Evolutionary conservation across 345 rosid genomes (phyloP), one percentile per base, ranked within the genome.

Genomic region (Psidium guajava): DNA sequence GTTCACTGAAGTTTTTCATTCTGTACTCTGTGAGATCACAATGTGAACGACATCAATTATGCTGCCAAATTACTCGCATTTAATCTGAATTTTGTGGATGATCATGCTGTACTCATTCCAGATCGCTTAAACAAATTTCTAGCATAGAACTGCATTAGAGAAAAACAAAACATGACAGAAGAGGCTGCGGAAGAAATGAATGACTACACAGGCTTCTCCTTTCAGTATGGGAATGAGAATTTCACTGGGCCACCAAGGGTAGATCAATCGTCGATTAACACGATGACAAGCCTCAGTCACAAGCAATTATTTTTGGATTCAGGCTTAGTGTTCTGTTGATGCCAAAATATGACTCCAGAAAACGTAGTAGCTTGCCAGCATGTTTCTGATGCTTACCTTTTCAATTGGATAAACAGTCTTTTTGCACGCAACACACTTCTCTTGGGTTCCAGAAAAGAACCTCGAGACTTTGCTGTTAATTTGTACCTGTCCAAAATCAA

Each of bases 391-490:
- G 24, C 36, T 85, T 89, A 93, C 96, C 98, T 90, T 92, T 90
- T 94, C 98, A 58, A 93, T 82, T 0, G 96, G 98, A 85, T 94
- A 94, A 69, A 94, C 96, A 82, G 96, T 94, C 88, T 92, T 94
- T 87, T 90, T 93, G 91, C 96, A 94, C 77, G 95, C 91, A 54
- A 92, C 90, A 58, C 98, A 94, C 88, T 94, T 93, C 40, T 94
- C 98, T 85, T 93, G 98, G 83, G 96, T 94, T 84, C 98, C 98
- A 28, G 94, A 94, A 88, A 94, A 94, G 92, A 91, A 83, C 55
- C 92, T 92, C 20, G 93, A 92, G 89, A 94, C 91, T 88, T 83
- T 93, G 92, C 91, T 94, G 87, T 90, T 94, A 86, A 88, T 87
- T 20, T 83, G 87, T 64, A 89, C 92, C 92, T 91, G 92, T 58